A percentile compares a stretch with the other conserved stretches of the same genome.
Evolutionary conservation across 1,284 basidiomycete species (phyloP).

Genomic region (Trichosporon coremiiforme): DNA sequence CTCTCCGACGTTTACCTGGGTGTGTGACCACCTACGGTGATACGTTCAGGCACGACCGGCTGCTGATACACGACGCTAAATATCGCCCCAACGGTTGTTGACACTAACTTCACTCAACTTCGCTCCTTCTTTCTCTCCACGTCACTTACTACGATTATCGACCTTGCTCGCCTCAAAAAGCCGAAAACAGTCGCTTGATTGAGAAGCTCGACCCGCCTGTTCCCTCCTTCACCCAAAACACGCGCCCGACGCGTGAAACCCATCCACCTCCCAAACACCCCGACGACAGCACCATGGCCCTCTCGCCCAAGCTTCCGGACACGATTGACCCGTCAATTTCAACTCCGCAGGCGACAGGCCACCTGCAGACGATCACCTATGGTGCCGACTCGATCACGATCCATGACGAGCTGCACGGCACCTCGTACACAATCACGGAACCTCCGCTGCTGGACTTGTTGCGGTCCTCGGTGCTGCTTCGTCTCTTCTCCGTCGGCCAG

Average conservation of each 20-base stretch:
- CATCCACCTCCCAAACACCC: background rate
- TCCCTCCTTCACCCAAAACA: too few relatives aligned
- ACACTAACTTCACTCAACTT: too few relatives aligned
- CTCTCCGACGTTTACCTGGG: background rate
- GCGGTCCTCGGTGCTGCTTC: slow-evolving; percentile 8
- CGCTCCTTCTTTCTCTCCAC: too few relatives aligned
- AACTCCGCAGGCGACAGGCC: background rate
- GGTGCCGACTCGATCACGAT: slow-evolving; percentile 2
- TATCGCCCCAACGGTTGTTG: background rate
- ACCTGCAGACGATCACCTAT: background rate
- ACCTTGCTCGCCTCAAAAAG: too few relatives aligned
- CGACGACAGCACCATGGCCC: background rate
- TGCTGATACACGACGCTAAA: background rate
- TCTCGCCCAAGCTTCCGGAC: background rate
- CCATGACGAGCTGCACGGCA: slow-evolving; percentile 23
- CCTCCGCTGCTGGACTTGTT: slow-evolving; percentile 23
- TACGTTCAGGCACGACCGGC: background rate
- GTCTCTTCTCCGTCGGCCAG: slow-evolving; percentile 26
- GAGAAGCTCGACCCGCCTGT: too few relatives aligned
- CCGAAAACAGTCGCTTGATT: too few relatives aligned
- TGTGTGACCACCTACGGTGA: background rate
- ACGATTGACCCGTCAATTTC: background rate
- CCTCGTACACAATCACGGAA: slow-evolving; percentile 17
- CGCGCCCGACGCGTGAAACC: background rate
- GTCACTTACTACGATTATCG: too few relatives aligned